phyloP scores from a whole-genome alignment of 2,329 filamentous ascomycete species.

The Beauveria sp. region DNA sequence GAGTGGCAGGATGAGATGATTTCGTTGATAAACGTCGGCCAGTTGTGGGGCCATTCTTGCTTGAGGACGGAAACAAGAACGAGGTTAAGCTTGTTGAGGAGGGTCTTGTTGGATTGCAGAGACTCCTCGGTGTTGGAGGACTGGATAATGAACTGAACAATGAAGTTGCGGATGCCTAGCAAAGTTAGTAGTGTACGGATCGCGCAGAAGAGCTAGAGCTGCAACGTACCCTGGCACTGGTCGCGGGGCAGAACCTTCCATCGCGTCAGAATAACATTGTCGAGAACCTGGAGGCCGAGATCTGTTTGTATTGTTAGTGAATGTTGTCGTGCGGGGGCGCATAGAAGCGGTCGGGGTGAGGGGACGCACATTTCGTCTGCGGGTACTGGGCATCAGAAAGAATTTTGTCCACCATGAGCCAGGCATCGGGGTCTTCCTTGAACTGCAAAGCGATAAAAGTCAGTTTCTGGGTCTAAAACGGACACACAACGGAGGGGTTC shows the following conservation, averaged over 20 bases:
- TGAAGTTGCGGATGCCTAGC: slow-evolving; percentile 93
- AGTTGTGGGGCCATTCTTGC: slow-evolving; percentile 99
- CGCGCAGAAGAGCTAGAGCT: neutral
- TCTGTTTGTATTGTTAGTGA: slow-evolving; percentile 44
- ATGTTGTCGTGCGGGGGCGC: slow-evolving; percentile 11
- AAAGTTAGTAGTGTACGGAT: slow-evolving; percentile 14
- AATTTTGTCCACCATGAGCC: slow-evolving; percentile 96
- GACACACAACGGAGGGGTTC: neutral
- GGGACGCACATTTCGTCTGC: slow-evolving; percentile 83
- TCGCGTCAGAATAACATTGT: slow-evolving; percentile 96
- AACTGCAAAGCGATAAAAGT: slow-evolving; percentile 50
- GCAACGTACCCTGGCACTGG: slow-evolving; percentile 71
- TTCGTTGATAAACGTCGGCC: slow-evolving; percentile 99
- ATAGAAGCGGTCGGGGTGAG: slow-evolving; percentile 3
- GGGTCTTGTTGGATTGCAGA: slow-evolving; percentile 73
- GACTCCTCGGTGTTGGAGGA: slow-evolving; percentile 85
- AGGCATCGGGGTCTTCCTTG: slow-evolving; percentile 97
- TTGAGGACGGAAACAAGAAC: slow-evolving; percentile 96
- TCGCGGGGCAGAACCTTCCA: slow-evolving; percentile 97
- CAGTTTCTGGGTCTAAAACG: neutral
- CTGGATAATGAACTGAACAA: slow-evolving; percentile 97
- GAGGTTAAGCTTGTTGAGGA: slow-evolving; percentile 96
- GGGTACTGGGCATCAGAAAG: slow-evolving; percentile 86
- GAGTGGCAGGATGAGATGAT: slow-evolving; percentile 95
- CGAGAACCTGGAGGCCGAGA: slow-evolving; percentile 89